These are phyloP conservation scores for Agrocybe pediades DNA, from an alignment of 768 basidiomycete genomes.

Conservation along the genomic window DNA sequence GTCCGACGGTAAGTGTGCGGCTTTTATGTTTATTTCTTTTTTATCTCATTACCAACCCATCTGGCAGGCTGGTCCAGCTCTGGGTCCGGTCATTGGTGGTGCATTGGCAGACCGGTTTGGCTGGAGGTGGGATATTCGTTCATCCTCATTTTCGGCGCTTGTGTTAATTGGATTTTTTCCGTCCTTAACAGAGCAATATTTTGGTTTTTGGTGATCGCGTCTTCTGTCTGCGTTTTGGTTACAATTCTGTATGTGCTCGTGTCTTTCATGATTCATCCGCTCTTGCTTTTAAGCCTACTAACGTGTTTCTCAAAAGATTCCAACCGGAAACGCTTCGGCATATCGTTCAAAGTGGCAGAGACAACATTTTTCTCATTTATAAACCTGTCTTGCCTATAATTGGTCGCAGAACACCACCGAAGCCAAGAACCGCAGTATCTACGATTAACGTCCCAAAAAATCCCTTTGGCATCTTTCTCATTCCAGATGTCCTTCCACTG, in stretches of 20 bases:
- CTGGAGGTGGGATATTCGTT: slow-evolving; percentile 52
- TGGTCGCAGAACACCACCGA: slow-evolving; percentile 29
- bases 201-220: slow-evolving; percentile 59
- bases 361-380: slow-evolving; percentile 45
- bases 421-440: slow-evolving; percentile 15
- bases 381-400: slow-evolving; percentile 56
- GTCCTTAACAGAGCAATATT: slow-evolving; percentile 51
- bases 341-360: slow-evolving; percentile 58
- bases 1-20: slow-evolving; percentile 50
- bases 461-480: slow-evolving; percentile 54
- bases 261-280: slow-evolving; percentile 28
- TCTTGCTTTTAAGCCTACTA: not conserved
- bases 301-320: slow-evolving; percentile 31
- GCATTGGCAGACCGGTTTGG: slow-evolving; percentile 56
- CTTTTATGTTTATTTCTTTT: slow-evolving; percentile 4
- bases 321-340: slow-evolving; percentile 57
- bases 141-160: slow-evolving; percentile 6
- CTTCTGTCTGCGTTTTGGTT: slow-evolving; percentile 45
- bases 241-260: too few relatives aligned
- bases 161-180: not conserved
- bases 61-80: slow-evolving; percentile 55
- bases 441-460: slow-evolving; percentile 49
- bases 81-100: slow-evolving; percentile 65
- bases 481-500: slow-evolving; percentile 56
- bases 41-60: not conserved